These are phyloP conservation scores for Akebia trifoliata DNA, from an alignment of 164 flowering plant species.

Conservation along the genomic window DNA sequence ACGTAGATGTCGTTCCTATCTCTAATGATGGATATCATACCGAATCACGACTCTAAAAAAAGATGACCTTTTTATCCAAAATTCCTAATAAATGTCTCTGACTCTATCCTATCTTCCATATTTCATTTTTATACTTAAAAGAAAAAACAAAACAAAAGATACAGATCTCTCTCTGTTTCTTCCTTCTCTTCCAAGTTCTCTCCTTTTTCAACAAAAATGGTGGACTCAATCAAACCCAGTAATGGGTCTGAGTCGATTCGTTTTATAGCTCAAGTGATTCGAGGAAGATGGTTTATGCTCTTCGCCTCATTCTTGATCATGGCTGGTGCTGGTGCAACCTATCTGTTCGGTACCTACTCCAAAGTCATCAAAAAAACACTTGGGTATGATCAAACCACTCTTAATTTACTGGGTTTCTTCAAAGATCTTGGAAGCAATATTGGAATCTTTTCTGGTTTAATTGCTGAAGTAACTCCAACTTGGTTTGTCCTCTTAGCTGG, in stretches of 20 bases:
- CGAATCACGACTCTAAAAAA: too few relatives aligned
- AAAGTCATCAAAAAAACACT: slow-evolving; percentile 39
- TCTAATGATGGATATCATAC: too few relatives aligned
- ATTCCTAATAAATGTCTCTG: too few relatives aligned
- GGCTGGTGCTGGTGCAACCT: slow-evolving; percentile 55
- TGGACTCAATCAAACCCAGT: not conserved
- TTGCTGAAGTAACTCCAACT: slow-evolving; percentile 51
- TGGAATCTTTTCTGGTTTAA: slow-evolving; percentile 46
- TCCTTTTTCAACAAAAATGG: too few relatives aligned
- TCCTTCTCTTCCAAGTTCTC: too few relatives aligned
- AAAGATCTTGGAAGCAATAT: slow-evolving; percentile 53
- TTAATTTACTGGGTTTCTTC: too few relatives aligned
- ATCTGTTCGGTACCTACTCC: slow-evolving; percentile 52
- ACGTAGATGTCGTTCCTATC: too few relatives aligned
- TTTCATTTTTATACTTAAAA: too few relatives aligned
- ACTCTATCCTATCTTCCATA: too few relatives aligned
- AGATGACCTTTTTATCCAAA: too few relatives aligned
- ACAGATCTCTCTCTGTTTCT: too few relatives aligned
- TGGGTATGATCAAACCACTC: slow-evolving; percentile 50
- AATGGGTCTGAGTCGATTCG: slow-evolving; percentile 2
- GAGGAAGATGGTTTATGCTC: slow-evolving; percentile 54
- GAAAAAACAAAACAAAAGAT: too few relatives aligned
- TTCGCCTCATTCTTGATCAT: slow-evolving; percentile 51
- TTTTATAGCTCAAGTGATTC: slow-evolving; percentile 27
- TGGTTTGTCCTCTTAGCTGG: slow-evolving; percentile 53